phyloP scores from a whole-genome alignment of 1,139 yeast species.

The Suhomyces chickasaworum region DNA sequence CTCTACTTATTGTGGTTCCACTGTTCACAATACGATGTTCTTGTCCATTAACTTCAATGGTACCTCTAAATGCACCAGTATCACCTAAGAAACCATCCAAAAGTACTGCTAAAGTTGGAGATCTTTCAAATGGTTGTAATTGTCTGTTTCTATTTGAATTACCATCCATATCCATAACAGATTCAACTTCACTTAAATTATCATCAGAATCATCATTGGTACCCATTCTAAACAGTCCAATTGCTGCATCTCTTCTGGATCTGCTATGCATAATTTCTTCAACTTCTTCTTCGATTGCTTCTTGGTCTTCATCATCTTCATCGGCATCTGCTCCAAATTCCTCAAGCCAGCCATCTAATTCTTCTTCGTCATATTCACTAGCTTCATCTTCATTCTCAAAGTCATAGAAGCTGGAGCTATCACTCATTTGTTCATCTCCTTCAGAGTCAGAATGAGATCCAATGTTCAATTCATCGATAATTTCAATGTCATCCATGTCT shows the following conservation, averaged over 20 bases:
- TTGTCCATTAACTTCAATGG: slow-evolving; percentile 17
- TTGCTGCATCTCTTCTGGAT: slow-evolving; percentile 5
- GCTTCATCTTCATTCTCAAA: slow-evolving; percentile 28
- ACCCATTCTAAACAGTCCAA: slow-evolving; percentile 5
- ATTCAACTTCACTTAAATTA: slow-evolving; percentile 27
- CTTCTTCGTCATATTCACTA: slow-evolving; percentile 44
- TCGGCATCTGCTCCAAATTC: slow-evolving; percentile 33
- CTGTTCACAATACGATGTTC: slow-evolving; percentile 13
- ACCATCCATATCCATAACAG: slow-evolving; percentile 23
- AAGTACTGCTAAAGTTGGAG: slow-evolving; percentile 15
- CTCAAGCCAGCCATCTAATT: slow-evolving; percentile 49
- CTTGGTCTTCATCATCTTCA: slow-evolving; percentile 18
- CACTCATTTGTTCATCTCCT: slow-evolving; percentile 27
- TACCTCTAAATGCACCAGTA: slow-evolving; percentile 16
- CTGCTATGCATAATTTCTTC: slow-evolving; percentile 1
- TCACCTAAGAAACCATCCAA: slow-evolving; percentile 19
- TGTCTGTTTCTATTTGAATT: slow-evolving; percentile 6
- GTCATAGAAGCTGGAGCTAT: slow-evolving; percentile 36
- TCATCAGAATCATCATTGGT: slow-evolving; percentile 23
- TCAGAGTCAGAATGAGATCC: slow-evolving; percentile 23
- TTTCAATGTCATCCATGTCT: slow-evolving; percentile 34
- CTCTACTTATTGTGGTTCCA: slow-evolving; percentile 11
- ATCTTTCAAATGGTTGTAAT: slow-evolving; percentile 15
- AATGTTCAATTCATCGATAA: slow-evolving; percentile 44
- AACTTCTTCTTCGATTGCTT: slow-evolving; percentile 10